Base-by-base conservation (phyloP, 805 yeast species). In the Metschnikowia sp. region DNA sequence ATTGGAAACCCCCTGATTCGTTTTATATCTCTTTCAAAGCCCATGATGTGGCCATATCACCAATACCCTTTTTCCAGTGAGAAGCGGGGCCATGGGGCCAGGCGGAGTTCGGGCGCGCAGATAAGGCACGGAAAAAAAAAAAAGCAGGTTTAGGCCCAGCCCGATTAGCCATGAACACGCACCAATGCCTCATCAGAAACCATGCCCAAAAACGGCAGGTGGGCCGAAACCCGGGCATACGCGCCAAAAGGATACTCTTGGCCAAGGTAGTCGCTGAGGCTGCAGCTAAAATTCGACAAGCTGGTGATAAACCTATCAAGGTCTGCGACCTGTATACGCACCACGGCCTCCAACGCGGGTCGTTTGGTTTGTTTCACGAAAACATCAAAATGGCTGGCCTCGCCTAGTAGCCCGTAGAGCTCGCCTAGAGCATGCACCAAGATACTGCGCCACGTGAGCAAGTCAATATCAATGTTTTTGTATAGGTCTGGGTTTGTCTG, bases 361-460 rank as follows among this genome's bases (percentile, higher is more conserved):
- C 45, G 51, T 4, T 39, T 38, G 10, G 52, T 46, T 32, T 44
- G 51, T 10, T 48, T 43, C 13, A 55, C 52, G 13, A 67, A 52
- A 4, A 69, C 42, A 40, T 66, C 71, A 50, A 57, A 65, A 43
- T 58, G 66, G 8, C 62, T 32, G 0, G 72, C 57, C 47, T 66
- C 67, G 4, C 75, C 75, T 13, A 64, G 52, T 10, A 69, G 43
- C 1, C 75, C 75, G 44, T 69, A 60, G 29, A 66, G 49, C 35
- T 60, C 62, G 6, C 52, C 50, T n/a, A 69, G 47, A 29, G 64
- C 56, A 4, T 54, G 51, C 5, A 48, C 31, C 4, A 69, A 48
- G 1, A 68, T 49, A 8, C 65, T 40, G 36, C 62, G 61, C 72
- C 73, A 68, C n/a, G 69, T 60, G 12, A 68, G 52, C 15, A 53